Evolutionary conservation across 257 asterid species (phyloP).

Genomic region (Euphrasia confusa): DNA sequence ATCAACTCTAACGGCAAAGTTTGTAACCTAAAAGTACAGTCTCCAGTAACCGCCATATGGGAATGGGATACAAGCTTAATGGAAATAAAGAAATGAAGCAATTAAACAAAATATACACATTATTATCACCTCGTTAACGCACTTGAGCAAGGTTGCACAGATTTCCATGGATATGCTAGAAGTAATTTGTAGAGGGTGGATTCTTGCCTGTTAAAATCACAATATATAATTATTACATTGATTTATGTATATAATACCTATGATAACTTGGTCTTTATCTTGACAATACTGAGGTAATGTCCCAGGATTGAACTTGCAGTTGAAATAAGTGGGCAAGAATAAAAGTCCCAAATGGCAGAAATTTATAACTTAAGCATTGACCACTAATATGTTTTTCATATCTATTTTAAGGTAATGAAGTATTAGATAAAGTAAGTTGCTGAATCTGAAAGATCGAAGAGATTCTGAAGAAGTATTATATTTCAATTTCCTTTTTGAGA

Average conservation of each 20-base stretch:
- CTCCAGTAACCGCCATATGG: conserved; percentile 45
- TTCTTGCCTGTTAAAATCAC: conserved; percentile 62
- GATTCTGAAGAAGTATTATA: conserved; percentile 13
- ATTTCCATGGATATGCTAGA: conserved; percentile 70
- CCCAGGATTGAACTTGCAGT: neutral
- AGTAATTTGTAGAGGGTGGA: conserved; percentile 80
- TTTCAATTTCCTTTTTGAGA: conserved; percentile 2
- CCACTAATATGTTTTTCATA: neutral
- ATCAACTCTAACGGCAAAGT: conserved; percentile 75
- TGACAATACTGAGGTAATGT: conserved; percentile 15
- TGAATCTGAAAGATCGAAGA: conserved; percentile 11
- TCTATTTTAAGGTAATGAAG: neutral
- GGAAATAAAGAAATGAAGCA: conserved; percentile 17
- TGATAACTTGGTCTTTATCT: neutral
- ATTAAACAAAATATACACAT: conserved; percentile 18
- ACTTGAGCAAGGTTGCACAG: conserved; percentile 65
- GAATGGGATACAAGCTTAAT: conserved; percentile 23
- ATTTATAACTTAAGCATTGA: conserved; percentile 2
- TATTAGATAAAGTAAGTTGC: conserved; percentile 7
- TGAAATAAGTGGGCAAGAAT: conserved; percentile 4
- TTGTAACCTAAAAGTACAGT: conserved; percentile 62
- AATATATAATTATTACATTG: conserved; percentile 10
- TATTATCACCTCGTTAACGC: conserved; percentile 70
- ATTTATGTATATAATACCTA: neutral
- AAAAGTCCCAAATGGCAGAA: conserved; percentile 11